Percentiles rank a stretch among this genome's conserved stretches.
phyloP scores from a whole-genome alignment of 371 early-diverging fungal species.

The Batrachochytrium dendrobatidis region DNA sequence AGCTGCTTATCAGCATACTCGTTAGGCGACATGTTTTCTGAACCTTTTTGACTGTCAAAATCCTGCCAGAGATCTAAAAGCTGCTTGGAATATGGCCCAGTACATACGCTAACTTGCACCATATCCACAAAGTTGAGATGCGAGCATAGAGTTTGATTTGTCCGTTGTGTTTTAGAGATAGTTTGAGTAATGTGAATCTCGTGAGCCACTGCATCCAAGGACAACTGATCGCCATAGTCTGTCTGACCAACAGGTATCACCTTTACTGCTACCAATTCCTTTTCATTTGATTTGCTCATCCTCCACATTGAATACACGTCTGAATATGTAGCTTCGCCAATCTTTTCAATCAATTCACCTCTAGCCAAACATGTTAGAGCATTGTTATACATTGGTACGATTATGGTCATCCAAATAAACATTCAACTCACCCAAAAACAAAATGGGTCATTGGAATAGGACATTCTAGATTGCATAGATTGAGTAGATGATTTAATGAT shows the following conservation, averaged over 20 bases:
- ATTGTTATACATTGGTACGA: background rate
- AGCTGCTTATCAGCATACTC: conserved; percentile 47
- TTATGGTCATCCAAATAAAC: background rate
- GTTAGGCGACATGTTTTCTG: conserved; percentile 61
- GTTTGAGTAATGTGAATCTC: conserved; percentile 18
- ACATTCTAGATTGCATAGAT: background rate
- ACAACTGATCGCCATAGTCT: conserved; percentile 8
- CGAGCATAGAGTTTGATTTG: background rate
- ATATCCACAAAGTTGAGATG: conserved; percentile 9
- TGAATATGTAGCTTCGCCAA: conserved; percentile 37
- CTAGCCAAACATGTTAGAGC: background rate
- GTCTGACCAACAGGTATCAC: background rate
- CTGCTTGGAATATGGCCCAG: conserved; percentile 48
- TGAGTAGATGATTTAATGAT: background rate
- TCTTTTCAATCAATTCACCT: conserved; percentile 17
- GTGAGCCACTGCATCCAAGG: conserved; percentile 16
- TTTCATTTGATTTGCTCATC: conserved; percentile 10
- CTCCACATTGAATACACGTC: conserved; percentile 24
- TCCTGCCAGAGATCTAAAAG: conserved; percentile 63
- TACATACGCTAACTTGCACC: conserved; percentile 36
- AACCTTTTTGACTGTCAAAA: conserved; percentile 47
- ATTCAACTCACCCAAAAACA: background rate
- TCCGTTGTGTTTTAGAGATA: background rate
- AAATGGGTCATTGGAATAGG: background rate
- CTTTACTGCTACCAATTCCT: background rate